Conservation (phyloP, 1,284 basidiomycete species). For the Cryptococcus sp. region DNA sequence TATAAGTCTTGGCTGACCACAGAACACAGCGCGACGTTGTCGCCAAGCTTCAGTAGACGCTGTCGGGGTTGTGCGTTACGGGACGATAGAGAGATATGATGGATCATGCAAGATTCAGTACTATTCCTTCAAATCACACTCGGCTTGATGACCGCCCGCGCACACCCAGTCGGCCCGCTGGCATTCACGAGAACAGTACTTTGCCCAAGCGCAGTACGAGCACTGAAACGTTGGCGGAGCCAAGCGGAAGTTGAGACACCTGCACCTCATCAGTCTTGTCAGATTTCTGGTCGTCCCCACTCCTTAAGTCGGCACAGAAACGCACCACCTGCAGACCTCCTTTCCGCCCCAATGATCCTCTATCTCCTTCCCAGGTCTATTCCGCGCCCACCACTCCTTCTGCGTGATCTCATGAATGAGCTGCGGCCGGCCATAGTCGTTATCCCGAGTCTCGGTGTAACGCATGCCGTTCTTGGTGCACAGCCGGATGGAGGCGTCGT, state of each 20-base stretch:
- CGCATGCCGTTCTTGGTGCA: conserved; percentile 34
- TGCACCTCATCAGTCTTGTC: background rate
- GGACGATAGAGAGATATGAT: background rate
- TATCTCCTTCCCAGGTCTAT: conserved; percentile 19
- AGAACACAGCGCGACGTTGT: conserved; percentile 19
- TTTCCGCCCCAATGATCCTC: conserved; percentile 35
- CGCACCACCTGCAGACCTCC: conserved; percentile 40
- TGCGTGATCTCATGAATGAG: conserved; percentile 38
- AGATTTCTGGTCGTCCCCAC: background rate
- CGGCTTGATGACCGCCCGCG: conserved; percentile 34
- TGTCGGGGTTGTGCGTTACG: too few relatives aligned
- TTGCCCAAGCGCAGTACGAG: conserved; percentile 38
- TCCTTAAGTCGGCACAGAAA: background rate
- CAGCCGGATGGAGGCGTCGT: conserved; percentile 40
- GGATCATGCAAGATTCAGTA: conserved; percentile 4
- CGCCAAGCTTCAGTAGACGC: conserved; percentile 14
- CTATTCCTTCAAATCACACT: conserved; percentile 22
- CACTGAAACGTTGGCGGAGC: conserved; percentile 23
- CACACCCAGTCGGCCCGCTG: conserved; percentile 43
- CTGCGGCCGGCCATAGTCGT: conserved; percentile 32
- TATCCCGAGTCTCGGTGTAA: conserved; percentile 26
- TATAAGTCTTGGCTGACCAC: background rate
- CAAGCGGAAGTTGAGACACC: conserved; percentile 39
- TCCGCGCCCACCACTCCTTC: conserved; percentile 34
- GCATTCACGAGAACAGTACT: conserved; percentile 46